These are phyloP conservation scores for Rhododendron griersonianum DNA, from an alignment of 148 eudicot genomes.

Conservation along the genomic window DNA sequence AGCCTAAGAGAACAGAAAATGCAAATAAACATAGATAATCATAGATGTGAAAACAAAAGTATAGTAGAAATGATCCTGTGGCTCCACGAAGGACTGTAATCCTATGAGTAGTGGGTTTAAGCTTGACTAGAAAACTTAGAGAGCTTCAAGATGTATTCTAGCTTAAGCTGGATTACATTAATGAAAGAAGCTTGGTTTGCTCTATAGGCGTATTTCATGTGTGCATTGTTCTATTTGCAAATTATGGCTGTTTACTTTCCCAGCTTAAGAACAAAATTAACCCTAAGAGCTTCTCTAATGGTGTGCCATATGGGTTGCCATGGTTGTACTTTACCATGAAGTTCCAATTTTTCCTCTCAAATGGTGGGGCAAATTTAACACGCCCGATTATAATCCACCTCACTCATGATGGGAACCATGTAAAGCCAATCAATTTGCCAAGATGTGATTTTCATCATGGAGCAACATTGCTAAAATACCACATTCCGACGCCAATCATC, in stretches of 20 bases:
- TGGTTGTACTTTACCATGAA: background rate
- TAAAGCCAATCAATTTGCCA: background rate
- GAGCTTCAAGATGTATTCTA: background rate
- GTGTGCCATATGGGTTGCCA: background rate
- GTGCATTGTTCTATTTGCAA: background rate
- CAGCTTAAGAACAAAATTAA: background rate
- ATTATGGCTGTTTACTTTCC: background rate
- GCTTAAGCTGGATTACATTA: background rate
- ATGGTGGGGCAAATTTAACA: background rate
- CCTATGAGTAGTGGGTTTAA: background rate
- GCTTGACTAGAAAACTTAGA: background rate
- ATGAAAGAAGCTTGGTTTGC: background rate
- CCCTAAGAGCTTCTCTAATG: background rate
- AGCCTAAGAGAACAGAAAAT: constrained; percentile 35
- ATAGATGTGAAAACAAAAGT: background rate
- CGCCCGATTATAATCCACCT: background rate
- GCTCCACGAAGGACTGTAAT: background rate
- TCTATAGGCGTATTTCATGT: background rate
- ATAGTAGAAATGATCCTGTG: background rate
- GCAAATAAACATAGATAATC: background rate
- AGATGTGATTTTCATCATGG: background rate
- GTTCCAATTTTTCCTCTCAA: background rate
- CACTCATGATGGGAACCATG: background rate
- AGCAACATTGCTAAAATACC: background rate
- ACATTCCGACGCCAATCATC: background rate